Conservation (phyloP, 768 basidiomycete species). For the Coprinellus aureogranulatus region DNA sequence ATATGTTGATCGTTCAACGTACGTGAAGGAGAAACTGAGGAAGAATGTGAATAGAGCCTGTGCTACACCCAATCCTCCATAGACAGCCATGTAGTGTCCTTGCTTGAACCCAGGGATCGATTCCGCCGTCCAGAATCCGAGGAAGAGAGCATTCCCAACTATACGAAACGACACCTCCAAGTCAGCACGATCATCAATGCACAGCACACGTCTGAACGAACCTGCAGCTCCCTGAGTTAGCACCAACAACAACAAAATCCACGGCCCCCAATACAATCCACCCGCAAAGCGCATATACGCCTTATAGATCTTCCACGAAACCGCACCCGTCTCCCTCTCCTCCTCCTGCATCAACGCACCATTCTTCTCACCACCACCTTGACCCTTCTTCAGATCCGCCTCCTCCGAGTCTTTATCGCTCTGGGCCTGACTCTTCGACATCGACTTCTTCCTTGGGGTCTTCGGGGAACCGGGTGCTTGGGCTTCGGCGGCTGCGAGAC, state of each 20-base stretch:
- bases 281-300: constrained; percentile 51
- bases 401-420: too few species aligned
- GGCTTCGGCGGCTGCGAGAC: neutral
- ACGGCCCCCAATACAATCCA: constrained; percentile 43
- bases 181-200: neutral
- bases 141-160: constrained; percentile 66
- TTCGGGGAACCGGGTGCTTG: neutral
- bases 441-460: neutral
- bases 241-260: constrained; percentile 39
- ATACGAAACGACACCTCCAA: neutral
- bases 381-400: constrained; percentile 1
- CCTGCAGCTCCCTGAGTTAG: constrained; percentile 48
- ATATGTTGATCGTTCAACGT: constrained; percentile 20
- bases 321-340: constrained; percentile 56
- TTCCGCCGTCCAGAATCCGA: constrained; percentile 69
- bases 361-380: constrained; percentile 3
- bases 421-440: too few species aligned
- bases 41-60: constrained; percentile 52
- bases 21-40: constrained; percentile 51
- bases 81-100: constrained; percentile 67
- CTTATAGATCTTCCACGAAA: constrained; percentile 47
- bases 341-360: constrained; percentile 50
- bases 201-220: constrained; percentile 18
- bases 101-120: constrained; percentile 56
- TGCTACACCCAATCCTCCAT: constrained; percentile 39